phyloP scores from a whole-genome alignment of 139 green algal genomes.

The Micractinium conductrix region DNA sequence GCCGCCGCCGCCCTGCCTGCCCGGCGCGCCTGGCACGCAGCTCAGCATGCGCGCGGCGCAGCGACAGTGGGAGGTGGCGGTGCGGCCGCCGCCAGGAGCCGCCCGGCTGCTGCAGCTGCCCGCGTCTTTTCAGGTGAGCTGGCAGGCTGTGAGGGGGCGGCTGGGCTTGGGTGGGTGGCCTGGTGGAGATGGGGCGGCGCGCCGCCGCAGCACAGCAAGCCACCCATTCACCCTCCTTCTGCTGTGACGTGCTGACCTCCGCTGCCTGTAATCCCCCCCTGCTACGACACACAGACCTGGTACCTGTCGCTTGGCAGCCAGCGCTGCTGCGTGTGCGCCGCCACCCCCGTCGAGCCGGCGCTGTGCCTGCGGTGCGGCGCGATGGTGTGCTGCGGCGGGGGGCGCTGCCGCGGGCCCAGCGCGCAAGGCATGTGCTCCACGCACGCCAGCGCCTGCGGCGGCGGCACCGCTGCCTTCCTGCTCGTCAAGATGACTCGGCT shows the following conservation, averaged over 20 bases:
- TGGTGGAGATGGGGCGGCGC: too few relatives aligned
- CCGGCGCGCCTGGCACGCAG: not conserved
- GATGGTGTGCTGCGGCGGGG: constrained; percentile 25
- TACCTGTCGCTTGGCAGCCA: constrained; percentile 25
- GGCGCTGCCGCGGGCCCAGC: constrained; percentile 6
- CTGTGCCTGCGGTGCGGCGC: constrained; percentile 40
- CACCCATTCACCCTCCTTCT: not conserved
- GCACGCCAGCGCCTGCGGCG: constrained; percentile 20
- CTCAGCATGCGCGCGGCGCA: not conserved
- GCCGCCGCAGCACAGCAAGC: too few relatives aligned
- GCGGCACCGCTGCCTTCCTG: constrained; percentile 27
- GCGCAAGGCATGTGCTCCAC: constrained; percentile 36
- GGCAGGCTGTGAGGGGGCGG: not conserved
- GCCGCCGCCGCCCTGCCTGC: not conserved
- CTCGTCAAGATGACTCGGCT: constrained; percentile 39
- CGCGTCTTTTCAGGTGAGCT: not conserved
- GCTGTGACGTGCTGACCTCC: not conserved
- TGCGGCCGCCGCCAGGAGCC: not conserved
- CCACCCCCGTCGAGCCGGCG: constrained; percentile 4
- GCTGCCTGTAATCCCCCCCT: not conserved
- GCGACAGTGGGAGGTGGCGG: not conserved
- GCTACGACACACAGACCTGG: constrained; percentile 6
- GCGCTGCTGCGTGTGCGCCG: constrained; percentile 1
- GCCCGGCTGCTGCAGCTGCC: constrained; percentile 26
- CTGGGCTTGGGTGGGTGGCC: not conserved